Base-by-base conservation (phyloP, 129 eudicot species). In the Escallonia rubra region DNA sequence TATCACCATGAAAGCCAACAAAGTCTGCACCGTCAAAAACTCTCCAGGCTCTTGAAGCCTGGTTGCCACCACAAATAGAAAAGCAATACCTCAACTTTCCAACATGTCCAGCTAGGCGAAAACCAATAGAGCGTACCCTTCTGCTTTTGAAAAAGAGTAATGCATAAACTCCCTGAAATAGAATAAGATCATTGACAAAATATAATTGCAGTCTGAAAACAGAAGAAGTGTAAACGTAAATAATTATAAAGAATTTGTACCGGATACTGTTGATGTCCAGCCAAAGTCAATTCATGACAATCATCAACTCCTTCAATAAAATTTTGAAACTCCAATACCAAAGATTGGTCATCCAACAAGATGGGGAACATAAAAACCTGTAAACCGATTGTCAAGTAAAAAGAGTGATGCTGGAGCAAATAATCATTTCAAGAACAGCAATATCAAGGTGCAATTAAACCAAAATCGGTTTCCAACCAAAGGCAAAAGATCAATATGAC, bases 311-410 rank as follows among this genome's bases (percentile, higher is more conserved):
- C 91, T 76, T 92, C 91, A 55, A 92, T 80, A 72, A 92, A 89
- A 40, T 55, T 71, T 71, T 92, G 84, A 76, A 92, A 89, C 84
- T 88, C 89, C 8, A 46, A 59, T 55, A 73, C 86, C 80, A 92
- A 73, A 54, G 67, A 75, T 49, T 83, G 89, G 74, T 88, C 98
- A 75, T 92, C 96, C 87, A 92, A 76, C 78, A 92, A 73, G 71
- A 79, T 64, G 43, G 98, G 98, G 65, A 81, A 88, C 83, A 79
- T 88, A 76, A 92, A 76, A 42, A 92, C 96, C 97, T 91, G 87
- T 46, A 62, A 41, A 47, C 46, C 61, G 48, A 50, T 23, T 23
- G 34, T 34, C 15, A 49, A 51, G 11, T 7, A 55, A 39, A 13
- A 13, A 56, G 11, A 40, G 45, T 43, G 6, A 52, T 7, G 23